A percentile compares a stretch with the other conserved stretches of the same genome.
Conservation (phyloP, 805 yeast genomes). For the Candida namnaoensis region DNA sequence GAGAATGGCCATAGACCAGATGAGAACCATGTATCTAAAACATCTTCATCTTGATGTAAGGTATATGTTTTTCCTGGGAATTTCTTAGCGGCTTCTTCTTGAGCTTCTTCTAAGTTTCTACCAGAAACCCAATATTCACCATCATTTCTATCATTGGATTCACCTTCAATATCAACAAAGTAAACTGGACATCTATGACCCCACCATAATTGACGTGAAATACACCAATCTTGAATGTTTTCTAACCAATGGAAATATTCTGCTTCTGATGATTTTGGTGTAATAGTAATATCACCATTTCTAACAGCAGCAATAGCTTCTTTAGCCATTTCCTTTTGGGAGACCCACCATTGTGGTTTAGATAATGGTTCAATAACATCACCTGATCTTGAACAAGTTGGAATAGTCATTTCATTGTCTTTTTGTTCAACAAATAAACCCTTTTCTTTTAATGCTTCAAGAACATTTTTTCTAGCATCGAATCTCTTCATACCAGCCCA, state of each 20-base stretch:
- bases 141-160: constrained; percentile 43
- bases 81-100: constrained; percentile 63
- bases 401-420: constrained; percentile 94
- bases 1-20: constrained; percentile 98
- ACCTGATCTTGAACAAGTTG: constrained; percentile 92
- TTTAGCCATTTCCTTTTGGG: constrained; percentile 81
- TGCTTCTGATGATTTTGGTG: constrained; percentile 84
- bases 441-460: constrained; percentile 65
- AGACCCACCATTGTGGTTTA: constrained; percentile 99
- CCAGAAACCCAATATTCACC: constrained; percentile 90
- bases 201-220: constrained; percentile 91
- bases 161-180: constrained; percentile 74
- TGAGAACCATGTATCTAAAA: constrained; percentile 97
- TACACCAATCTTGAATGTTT: constrained; percentile 98
- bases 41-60: constrained; percentile 94
- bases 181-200: constrained; percentile 98
- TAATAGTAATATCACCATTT: constrained; percentile 69
- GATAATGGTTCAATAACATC: constrained; percentile 93
- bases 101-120: constrained; percentile 74
- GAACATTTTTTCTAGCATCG: constrained; percentile 82
- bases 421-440: constrained; percentile 77
- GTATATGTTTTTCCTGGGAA: constrained; percentile 66
- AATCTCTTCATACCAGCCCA: constrained; percentile 90
- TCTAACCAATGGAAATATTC: constrained; percentile 95
- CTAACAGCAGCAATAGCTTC: constrained; percentile 82